phyloP scores from a whole-genome alignment of 2,329 filamentous ascomycete species.

The Fusarium chlamydosporum region DNA sequence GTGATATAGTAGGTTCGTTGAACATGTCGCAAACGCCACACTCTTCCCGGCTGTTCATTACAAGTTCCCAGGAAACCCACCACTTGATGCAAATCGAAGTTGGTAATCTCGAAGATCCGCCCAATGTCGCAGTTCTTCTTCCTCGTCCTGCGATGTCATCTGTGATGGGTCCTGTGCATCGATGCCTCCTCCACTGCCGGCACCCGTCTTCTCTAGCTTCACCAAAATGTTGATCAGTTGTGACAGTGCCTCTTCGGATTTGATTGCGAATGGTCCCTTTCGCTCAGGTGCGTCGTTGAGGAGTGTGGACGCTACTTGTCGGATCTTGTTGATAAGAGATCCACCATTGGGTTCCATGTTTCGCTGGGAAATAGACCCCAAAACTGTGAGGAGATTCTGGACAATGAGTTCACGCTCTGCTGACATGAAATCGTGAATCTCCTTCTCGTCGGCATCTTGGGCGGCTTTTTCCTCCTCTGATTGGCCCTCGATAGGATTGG shows the following conservation, averaged over 20 bases:
- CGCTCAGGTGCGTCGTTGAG: constrained; percentile 70
- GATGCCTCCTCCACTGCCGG: constrained; percentile 50
- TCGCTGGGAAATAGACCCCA: constrained; percentile 83
- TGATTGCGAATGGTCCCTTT: constrained; percentile 65
- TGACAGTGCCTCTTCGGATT: constrained; percentile 78
- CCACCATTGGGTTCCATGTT: constrained; percentile 82
- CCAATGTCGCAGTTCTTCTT: constrained; percentile 83
- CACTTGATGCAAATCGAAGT: constrained; percentile 76
- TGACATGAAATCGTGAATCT: constrained; percentile 75
- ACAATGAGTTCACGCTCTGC: constrained; percentile 86
- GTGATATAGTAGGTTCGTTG: neutral
- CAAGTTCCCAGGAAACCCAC: constrained; percentile 63
- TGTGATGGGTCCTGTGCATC: constrained; percentile 53
- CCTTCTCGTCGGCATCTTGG: constrained; percentile 59
- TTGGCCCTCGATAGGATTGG: constrained; percentile 55
- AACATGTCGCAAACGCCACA: neutral
- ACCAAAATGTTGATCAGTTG: constrained; percentile 81
- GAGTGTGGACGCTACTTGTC: constrained; percentile 84
- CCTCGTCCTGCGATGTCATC: constrained; percentile 74
- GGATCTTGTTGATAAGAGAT: constrained; percentile 85
- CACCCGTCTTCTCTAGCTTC: constrained; percentile 76
- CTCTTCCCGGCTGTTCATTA: constrained; percentile 18
- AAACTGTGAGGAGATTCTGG: constrained; percentile 80
- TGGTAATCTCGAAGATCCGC: constrained; percentile 85
- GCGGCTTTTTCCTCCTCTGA: constrained; percentile 56